Evolutionary conservation across 345 rosid species (phyloP).

Genomic region (Salix brachista): DNA sequence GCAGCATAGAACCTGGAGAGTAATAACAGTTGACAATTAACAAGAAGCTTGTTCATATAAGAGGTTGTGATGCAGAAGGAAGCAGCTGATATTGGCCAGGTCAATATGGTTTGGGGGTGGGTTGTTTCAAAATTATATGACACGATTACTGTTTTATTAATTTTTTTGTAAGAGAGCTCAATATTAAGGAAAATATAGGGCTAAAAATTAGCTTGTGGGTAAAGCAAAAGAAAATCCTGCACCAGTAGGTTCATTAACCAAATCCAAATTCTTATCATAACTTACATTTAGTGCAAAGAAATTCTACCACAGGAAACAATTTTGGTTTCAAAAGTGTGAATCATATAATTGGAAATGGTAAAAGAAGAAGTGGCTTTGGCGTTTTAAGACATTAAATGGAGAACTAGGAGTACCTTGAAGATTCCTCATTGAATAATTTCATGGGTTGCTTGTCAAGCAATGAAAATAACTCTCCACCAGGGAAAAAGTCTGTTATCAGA

Average conservation of each 20-base stretch:
- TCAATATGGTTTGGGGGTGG: background rate
- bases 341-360: background rate
- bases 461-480: conserved; percentile 94
- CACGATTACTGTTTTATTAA: no score
- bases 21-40: background rate
- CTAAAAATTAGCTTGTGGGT: background rate
- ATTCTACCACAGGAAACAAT: background rate
- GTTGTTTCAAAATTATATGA: no score
- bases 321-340: background rate
- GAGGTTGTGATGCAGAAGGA: background rate
- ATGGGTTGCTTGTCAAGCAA: conserved; percentile 88
- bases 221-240: background rate
- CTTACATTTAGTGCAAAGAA: background rate
- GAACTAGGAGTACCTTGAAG: conserved; percentile 59
- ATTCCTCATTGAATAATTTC: conserved; percentile 78
- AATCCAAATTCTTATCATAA: background rate
- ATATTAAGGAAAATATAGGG: background rate
- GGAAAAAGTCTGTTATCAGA: conserved; percentile 92
- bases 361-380: background rate
- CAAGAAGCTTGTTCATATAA: background rate
- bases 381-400: background rate
- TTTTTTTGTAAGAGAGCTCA: background rate
- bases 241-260: background rate
- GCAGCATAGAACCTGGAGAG: conserved; percentile 85
- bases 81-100: background rate